Percentiles rank a stretch among this genome's conserved stretches.
Evolutionary conservation across 1,284 basidiomycete species (phyloP).

Genomic region (Puccinia polysora): DNA sequence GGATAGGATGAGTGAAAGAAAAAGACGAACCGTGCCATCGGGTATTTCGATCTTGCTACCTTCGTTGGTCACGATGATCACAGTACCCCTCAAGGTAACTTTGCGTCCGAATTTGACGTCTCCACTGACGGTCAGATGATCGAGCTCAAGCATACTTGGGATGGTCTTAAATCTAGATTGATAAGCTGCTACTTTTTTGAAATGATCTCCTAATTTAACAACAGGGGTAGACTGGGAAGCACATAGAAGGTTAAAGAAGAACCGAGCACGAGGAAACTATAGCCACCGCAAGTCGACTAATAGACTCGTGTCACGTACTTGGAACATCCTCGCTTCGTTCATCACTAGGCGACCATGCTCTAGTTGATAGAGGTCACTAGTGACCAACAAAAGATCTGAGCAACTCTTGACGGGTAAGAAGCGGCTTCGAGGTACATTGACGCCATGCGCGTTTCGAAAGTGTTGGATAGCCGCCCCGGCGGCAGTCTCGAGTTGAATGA

Average conservation of each 20-base stretch:
- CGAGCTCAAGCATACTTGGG: conserved; percentile 74
- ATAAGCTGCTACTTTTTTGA: conserved; percentile 85
- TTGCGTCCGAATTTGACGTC: conserved; percentile 94
- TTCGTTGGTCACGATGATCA: conserved; percentile 74
- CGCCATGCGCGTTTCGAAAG: conserved; percentile 86
- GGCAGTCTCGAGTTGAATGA: conserved; percentile 89
- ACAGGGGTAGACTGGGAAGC: conserved; percentile 72
- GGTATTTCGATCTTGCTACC: conserved; percentile 92
- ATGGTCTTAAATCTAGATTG: conserved; percentile 97
- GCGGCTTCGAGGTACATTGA: conserved; percentile 93
- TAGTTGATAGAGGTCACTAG: conserved; percentile 91
- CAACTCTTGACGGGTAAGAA: conserved; percentile 85
- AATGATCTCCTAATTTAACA: conserved; percentile 83
- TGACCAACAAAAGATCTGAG: conserved; percentile 75
- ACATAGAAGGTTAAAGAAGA: too few species aligned
- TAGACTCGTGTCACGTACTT: background rate
- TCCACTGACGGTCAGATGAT: conserved; percentile 93
- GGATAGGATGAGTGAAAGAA: background rate
- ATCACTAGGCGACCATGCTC: conserved; percentile 91
- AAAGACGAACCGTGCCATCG: conserved; percentile 65
- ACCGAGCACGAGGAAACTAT: too few species aligned
- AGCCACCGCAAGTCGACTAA: background rate
- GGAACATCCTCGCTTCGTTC: conserved; percentile 53
- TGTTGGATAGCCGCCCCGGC: conserved; percentile 98
- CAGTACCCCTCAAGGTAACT: conserved; percentile 62